Conservation (phyloP, 1,284 basidiomycete genomes). For the Pseudozyma flocculosa region DNA sequence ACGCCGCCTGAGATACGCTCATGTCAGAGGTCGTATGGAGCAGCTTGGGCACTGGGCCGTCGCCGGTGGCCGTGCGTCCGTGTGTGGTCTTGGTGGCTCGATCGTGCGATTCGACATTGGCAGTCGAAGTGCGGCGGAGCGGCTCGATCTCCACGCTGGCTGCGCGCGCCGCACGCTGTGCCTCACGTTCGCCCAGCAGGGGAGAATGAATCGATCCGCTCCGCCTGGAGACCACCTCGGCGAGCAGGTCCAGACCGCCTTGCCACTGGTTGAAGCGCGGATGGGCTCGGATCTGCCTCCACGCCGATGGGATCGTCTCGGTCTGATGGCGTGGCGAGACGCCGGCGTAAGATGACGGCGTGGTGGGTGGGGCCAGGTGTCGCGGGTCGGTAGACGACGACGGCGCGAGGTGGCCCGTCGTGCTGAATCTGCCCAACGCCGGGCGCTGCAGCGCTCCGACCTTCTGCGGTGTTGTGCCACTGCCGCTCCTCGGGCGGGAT, state of each 20-base stretch:
- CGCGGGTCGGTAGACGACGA: not conserved
- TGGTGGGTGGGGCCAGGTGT: not conserved
- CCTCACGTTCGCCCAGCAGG: slow-evolving; percentile 10
- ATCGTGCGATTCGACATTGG: slow-evolving; percentile 4
- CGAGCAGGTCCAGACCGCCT: slow-evolving; percentile 52
- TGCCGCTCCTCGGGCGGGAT: not conserved
- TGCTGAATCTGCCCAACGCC: slow-evolving; percentile 9
- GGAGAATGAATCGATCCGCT: slow-evolving; percentile 30
- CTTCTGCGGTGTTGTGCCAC: slow-evolving; percentile 3
- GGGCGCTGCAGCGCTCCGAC: too few relatives aligned
- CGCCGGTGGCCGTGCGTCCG: too few relatives aligned
- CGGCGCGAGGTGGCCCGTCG: slow-evolving; percentile 6
- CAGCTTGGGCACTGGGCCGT: slow-evolving; percentile 6
- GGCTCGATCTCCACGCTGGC: slow-evolving; percentile 31
- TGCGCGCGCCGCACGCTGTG: slow-evolving; percentile 4
- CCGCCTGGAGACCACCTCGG: slow-evolving; percentile 49
- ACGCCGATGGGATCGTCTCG: slow-evolving; percentile 49
- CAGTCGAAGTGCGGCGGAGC: not conserved
- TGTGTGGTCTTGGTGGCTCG: slow-evolving; percentile 6
- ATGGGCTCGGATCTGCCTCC: slow-evolving; percentile 49
- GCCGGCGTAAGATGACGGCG: not conserved
- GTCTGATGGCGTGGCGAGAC: not conserved
- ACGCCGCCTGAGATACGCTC: slow-evolving; percentile 1
- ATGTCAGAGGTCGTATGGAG: slow-evolving; percentile 12
- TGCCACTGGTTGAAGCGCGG: slow-evolving; percentile 46